Base-by-base conservation (phyloP, 768 basidiomycete genomes). In the Hydnomerulius pinastri region DNA sequence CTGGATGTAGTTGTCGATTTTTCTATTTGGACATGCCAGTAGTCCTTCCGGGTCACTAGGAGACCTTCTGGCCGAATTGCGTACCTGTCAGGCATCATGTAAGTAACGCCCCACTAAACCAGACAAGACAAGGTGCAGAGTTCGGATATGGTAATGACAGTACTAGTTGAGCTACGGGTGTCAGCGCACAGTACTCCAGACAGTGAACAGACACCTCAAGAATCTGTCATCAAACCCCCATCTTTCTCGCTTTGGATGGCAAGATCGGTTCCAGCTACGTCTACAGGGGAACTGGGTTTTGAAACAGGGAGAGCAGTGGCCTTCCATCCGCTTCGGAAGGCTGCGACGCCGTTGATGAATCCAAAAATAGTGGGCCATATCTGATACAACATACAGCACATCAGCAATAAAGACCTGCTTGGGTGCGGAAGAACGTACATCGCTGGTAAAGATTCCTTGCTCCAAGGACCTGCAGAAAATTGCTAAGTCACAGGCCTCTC, bases 251-350 rank as follows among this genome's bases (percentile, higher is more conserved):
- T 17, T 32, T 46, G 15, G 23, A 49, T 24, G 32, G 11, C 30
- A 23, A 43, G 23, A 28, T 52, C 52, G 27, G 39, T 46, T 17
- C 43, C 56, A 24, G 18, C 15, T 4, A 18, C 21, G 3, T 55
- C 53, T 44, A 38, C 15, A 6, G 23, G 8, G 28, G 43, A 51
- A 18, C 21, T 15, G 12, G 10, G 5, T 17, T 50, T 57, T 13
- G 45, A 17, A 40, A 54, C 49, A 33, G 56, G 48, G 4, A 66
- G 43, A 7, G 83, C 77, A 13, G 85, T 87, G 2, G 87, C 85
- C 50, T 76, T 81, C 87, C 87, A 90, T 4, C 86, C 86, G 30
- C 77, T 79, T 58, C 82, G 71, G 70, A 88, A 87, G 3, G 85
- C 78, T 5, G 79, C 76, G 2, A 85, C 55, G 10, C 77, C 84